phyloP scores from a whole-genome alignment of 345 rosid species.

The Populus deltoides region DNA sequence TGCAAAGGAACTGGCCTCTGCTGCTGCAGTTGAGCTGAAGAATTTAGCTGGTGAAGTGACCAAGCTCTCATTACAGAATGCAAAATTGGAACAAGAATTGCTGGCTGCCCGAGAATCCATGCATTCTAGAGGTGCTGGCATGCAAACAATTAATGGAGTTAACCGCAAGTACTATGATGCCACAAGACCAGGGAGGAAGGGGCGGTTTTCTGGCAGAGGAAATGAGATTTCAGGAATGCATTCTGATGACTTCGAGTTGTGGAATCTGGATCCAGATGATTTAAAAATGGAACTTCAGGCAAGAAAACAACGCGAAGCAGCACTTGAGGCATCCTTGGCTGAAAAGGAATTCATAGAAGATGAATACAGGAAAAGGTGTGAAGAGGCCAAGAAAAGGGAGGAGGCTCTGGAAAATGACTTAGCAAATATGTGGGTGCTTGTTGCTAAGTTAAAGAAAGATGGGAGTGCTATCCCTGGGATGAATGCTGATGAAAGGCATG shows the following conservation, averaged over 20 bases:
- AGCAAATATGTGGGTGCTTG: constrained; percentile 99
- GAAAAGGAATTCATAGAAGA: constrained; percentile 87
- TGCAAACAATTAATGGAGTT: constrained; percentile 50
- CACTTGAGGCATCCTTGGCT: constrained; percentile 79
- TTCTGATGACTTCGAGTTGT: constrained; percentile 67
- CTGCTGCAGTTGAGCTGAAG: constrained; percentile 98
- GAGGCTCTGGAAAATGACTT: constrained; percentile 91
- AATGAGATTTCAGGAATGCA: constrained; percentile 46
- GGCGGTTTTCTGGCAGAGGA: constrained; percentile 62
- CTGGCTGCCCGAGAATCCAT: constrained; percentile 63
- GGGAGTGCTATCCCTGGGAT: constrained; percentile 51
- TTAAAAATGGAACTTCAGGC: constrained; percentile 83
- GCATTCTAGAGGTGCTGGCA: constrained; percentile 52
- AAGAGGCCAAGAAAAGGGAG: constrained; percentile 87
- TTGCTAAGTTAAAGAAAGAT: constrained; percentile 91
- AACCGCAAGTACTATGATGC: constrained; percentile 69
- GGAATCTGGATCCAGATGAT: constrained; percentile 81
- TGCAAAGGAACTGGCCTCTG: constrained; percentile 95
- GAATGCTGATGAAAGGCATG: constrained; percentile 42
- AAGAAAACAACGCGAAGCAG: constrained; percentile 81
- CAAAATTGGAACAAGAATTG: constrained; percentile 78
- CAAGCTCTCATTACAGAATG: constrained; percentile 72
- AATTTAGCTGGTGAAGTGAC: constrained; percentile 94
- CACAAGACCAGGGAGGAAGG: constrained; percentile 66
- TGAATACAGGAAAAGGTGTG: constrained; percentile 71